phyloP scores from a whole-genome alignment of 768 basidiomycete genomes.

The Auricularia sp. region DNA sequence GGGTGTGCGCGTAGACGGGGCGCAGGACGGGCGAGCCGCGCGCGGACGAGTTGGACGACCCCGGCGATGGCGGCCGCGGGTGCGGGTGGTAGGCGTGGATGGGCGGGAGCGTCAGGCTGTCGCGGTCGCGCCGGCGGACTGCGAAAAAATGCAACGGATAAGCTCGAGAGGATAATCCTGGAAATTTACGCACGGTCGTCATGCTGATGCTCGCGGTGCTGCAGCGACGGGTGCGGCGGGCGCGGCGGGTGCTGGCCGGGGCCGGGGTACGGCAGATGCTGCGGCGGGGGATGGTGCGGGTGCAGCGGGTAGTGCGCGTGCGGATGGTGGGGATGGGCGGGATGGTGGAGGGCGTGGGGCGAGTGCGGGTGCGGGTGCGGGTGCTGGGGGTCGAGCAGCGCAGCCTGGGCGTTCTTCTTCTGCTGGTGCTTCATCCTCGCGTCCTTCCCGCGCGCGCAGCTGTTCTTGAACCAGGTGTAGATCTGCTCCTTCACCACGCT shows the following conservation, averaged over 20 bases:
- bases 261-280: not conserved
- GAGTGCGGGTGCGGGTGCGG: not conserved
- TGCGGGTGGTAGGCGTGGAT: not conserved
- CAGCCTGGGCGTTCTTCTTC: constrained; percentile 4
- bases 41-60: not conserved
- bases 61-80: not conserved
- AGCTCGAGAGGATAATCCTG: not conserved
- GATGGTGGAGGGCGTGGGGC: not conserved
- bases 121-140: not conserved
- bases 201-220: not conserved
- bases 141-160: no score
- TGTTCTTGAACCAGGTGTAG: constrained; percentile 69
- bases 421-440: constrained; percentile 9
- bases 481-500: constrained; percentile 60
- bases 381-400: not conserved
- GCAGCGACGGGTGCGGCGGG: not conserved
- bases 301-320: not conserved
- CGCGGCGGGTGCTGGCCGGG: not conserved
- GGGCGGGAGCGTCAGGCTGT: not conserved
- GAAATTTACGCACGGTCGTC: not conserved
- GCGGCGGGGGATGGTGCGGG: not conserved
- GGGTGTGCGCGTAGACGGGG: not conserved
- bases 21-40: not conserved
- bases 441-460: constrained; percentile 48
- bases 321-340: not conserved